Conservation (phyloP, 345 rosid genomes). For the Brassica nigra region DNA sequence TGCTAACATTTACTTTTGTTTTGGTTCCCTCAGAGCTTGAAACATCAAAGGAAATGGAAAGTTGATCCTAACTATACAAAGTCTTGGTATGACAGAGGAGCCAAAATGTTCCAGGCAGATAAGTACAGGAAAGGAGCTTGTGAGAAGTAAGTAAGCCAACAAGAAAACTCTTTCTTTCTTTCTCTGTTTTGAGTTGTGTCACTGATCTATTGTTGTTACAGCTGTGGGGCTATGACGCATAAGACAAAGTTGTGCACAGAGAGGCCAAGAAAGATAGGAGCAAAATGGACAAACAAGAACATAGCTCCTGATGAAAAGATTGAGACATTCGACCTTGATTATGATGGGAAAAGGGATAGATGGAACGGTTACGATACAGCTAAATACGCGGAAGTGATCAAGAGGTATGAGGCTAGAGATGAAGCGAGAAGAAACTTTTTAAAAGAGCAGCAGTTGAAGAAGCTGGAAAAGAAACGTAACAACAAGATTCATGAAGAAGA, state of each 20-base stretch:
- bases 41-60: constrained; percentile 5
- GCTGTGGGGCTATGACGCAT: constrained; percentile 91
- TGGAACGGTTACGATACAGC: constrained; percentile 80
- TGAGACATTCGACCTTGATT: constrained; percentile 71
- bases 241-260: constrained; percentile 65
- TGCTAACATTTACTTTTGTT: not conserved
- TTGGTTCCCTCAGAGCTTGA: not conserved
- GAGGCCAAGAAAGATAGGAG: constrained; percentile 72
- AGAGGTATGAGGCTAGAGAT: constrained; percentile 72
- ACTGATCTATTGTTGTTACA: constrained; percentile 18
- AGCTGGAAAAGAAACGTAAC: constrained; percentile 66
- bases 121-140: constrained; percentile 56
- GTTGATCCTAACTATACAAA: constrained; percentile 1
- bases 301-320: constrained; percentile 86
- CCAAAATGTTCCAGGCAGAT: not conserved
- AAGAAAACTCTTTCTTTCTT: not conserved
- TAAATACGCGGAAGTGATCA: constrained; percentile 58
- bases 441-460: constrained; percentile 74
- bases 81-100: not conserved
- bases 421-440: constrained; percentile 64
- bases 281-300: constrained; percentile 63
- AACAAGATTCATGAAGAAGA: constrained; percentile 12
- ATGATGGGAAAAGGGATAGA: constrained; percentile 83
- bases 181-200: not conserved
- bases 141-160: constrained; percentile 48